phyloP scores from a whole-genome alignment of 345 rosid species.

The Psidium guajava region DNA sequence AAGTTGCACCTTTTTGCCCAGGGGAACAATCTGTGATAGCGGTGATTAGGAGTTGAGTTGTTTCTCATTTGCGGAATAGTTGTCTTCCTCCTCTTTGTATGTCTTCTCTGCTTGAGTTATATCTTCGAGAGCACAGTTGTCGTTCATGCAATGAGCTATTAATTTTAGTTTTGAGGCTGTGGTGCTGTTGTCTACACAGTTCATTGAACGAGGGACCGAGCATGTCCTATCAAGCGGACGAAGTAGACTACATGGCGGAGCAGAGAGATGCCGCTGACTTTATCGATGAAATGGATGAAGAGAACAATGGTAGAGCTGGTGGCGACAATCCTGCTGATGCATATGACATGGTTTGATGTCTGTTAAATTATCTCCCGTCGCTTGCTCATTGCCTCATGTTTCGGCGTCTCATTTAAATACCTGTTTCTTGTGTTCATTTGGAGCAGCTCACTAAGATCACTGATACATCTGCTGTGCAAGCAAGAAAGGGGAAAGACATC shows the following conservation, averaged over 20 bases:
- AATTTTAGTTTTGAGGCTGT: background rate
- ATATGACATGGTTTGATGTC: constrained; percentile 18
- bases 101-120: background rate
- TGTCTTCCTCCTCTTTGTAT: background rate
- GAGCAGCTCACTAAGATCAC: constrained; percentile 26
- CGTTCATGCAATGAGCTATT: background rate
- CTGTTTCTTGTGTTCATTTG: background rate
- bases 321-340: constrained; percentile 11
- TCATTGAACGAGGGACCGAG: background rate
- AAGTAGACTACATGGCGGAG: constrained; percentile 12
- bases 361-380: background rate
- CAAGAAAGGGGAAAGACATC: constrained; percentile 51
- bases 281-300: constrained; percentile 20
- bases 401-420: background rate
- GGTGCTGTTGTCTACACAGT: background rate
- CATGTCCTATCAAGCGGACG: constrained; percentile 19
- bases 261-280: constrained; percentile 7
- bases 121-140: background rate
- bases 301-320: constrained; percentile 4
- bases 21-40: background rate
- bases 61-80: background rate
- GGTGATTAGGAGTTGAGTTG: background rate
- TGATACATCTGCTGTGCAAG: constrained; percentile 45
- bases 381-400: background rate
- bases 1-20: background rate